Conservation (phyloP, 2,329 filamentous ascomycete species). For the Colletotrichum falcatum region DNA sequence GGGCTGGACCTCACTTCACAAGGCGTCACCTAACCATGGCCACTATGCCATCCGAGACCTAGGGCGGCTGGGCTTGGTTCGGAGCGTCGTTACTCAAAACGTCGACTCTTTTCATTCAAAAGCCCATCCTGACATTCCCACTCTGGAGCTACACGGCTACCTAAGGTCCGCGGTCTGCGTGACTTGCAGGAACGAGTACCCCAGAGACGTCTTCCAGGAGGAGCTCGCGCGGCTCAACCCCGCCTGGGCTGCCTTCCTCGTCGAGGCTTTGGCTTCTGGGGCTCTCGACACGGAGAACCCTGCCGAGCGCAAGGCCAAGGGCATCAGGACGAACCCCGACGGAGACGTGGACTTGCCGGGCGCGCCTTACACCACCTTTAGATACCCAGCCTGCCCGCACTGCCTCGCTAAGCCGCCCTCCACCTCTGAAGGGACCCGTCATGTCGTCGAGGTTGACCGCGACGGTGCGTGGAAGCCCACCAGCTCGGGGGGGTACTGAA, state of each 20-base stretch:
- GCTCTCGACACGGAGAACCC: constrained; percentile 84
- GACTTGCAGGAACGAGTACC: constrained; percentile 78
- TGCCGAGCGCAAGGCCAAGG: constrained; percentile 72
- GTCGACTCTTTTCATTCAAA: constrained; percentile 92
- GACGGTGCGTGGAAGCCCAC: constrained; percentile 82
- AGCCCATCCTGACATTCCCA: constrained; percentile 80
- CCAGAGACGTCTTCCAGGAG: constrained; percentile 80
- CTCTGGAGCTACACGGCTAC: constrained; percentile 92
- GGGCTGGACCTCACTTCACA: constrained; percentile 86
- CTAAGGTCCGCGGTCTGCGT: constrained; percentile 84
- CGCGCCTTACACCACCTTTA: constrained; percentile 88
- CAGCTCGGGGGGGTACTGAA: constrained; percentile 86
- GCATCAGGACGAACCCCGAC: constrained; percentile 89
- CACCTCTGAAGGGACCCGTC: constrained; percentile 64
- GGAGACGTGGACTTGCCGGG: constrained; percentile 92
- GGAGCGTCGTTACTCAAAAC: constrained; percentile 90
- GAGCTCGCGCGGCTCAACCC: constrained; percentile 85
- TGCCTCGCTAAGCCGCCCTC: constrained; percentile 76
- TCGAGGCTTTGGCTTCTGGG: constrained; percentile 77
- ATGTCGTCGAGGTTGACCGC: constrained; percentile 75
- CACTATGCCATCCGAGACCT: constrained; percentile 83
- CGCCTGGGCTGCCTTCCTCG: constrained; percentile 82
- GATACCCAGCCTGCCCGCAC: constrained; percentile 88
- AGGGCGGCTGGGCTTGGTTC: constrained; percentile 77
- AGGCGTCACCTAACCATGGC: constrained; percentile 81